Evolutionary conservation across 2,329 filamentous ascomycete species (phyloP).

Genomic region (Sphaerulina populicola): DNA sequence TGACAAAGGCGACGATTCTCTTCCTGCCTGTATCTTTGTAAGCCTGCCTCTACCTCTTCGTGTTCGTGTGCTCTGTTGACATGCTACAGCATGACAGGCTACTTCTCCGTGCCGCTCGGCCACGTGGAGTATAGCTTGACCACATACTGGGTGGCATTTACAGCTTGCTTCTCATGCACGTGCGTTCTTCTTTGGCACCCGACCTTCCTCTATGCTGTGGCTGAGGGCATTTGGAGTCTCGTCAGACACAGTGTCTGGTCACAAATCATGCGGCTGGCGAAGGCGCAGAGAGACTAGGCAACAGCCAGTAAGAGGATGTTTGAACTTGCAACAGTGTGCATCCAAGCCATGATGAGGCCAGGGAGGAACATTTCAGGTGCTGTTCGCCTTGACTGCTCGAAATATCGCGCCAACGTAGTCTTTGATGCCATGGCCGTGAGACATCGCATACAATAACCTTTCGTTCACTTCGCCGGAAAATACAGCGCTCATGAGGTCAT

Average conservation of each 20-base stretch:
- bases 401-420: constrained; percentile 23
- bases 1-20: constrained; percentile 66
- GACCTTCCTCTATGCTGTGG: constrained; percentile 10
- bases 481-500: constrained; percentile 18
- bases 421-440: constrained; percentile 21
- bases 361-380: constrained; percentile 1
- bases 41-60: background rate
- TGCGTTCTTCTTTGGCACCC: constrained; percentile 49
- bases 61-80: background rate
- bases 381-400: constrained; percentile 18
- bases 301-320: background rate
- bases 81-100: constrained; percentile 51
- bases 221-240: constrained; percentile 13
- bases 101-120: constrained; percentile 60
- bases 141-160: constrained; percentile 60
- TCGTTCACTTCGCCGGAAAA: constrained; percentile 22
- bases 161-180: constrained; percentile 53
- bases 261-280: constrained; percentile 4
- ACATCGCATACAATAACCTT: constrained; percentile 23
- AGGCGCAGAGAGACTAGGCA: background rate
- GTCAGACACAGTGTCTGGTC: constrained; percentile 8
- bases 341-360: no score
- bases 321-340: background rate
- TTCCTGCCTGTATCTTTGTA: constrained; percentile 57
- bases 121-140: constrained; percentile 52